phyloP scores from a whole-genome alignment of 192 early-diverging fungal species.

The Dimargaris cristalligena region DNA sequence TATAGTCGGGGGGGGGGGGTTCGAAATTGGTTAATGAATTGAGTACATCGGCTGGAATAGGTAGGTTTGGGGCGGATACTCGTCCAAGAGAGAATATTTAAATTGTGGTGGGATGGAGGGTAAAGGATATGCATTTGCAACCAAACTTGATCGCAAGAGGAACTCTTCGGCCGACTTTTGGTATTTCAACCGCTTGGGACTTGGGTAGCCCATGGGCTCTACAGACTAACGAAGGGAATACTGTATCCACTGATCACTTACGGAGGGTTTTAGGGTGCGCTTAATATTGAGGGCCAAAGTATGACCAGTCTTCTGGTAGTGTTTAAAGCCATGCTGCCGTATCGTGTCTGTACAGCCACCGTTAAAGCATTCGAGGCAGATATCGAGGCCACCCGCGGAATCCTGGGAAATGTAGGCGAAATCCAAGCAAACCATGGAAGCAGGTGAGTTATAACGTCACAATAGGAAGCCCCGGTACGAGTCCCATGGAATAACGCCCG shows the following conservation, averaged over 20 bases:
- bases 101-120: too few relatives aligned
- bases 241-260: background rate
- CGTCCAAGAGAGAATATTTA: too few relatives aligned
- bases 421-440: background rate
- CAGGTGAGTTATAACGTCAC: background rate
- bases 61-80: too few relatives aligned
- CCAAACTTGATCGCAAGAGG: background rate
- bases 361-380: conserved; percentile 90
- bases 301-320: conserved; percentile 57
- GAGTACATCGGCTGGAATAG: background rate
- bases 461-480: background rate
- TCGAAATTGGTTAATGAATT: background rate
- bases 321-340: conserved; percentile 56
- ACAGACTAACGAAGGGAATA: too few relatives aligned
- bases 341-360: conserved; percentile 55
- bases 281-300: conserved; percentile 71
- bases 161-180: background rate
- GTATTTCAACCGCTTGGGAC: background rate
- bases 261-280: conserved; percentile 31
- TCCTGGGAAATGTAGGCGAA: conserved; percentile 32
- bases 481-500: background rate
- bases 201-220: too few relatives aligned
- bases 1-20: background rate
- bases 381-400: conserved; percentile 60
- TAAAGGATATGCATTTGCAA: background rate